phyloP scores from a whole-genome alignment of 768 basidiomycete species.

The Trametes coccinea region DNA sequence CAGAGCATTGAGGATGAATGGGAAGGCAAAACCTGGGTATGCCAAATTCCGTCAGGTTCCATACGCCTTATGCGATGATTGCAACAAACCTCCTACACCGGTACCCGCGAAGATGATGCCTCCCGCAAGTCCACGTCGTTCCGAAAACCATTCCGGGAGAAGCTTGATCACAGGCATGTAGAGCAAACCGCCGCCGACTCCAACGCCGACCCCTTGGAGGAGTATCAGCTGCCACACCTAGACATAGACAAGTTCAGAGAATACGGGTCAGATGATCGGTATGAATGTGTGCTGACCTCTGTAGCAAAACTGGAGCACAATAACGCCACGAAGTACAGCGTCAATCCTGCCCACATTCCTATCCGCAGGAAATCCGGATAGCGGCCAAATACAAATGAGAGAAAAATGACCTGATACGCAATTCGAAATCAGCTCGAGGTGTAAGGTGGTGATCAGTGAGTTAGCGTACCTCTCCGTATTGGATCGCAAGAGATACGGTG shows the following conservation, averaged over 20 bases:
- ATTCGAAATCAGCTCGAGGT: no score
- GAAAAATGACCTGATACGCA: constrained; percentile 1
- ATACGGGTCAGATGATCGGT: not conserved
- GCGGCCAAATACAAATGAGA: constrained; percentile 13
- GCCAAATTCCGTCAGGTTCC: not conserved
- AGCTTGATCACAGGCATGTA: constrained; percentile 19
- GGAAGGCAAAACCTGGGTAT: constrained; percentile 21
- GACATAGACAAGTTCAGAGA: no score
- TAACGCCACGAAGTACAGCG: constrained; percentile 8
- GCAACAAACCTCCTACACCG: constrained; percentile 14
- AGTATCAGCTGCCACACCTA: constrained; percentile 25
- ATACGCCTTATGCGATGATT: not conserved
- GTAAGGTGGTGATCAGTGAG: not conserved
- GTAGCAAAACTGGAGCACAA: constrained; percentile 24
- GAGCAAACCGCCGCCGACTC: constrained; percentile 22
- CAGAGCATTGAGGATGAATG: constrained; percentile 20
- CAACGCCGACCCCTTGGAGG: constrained; percentile 23
- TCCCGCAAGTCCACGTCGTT: constrained; percentile 22
- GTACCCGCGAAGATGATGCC: constrained; percentile 25
- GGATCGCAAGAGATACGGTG: constrained; percentile 20
- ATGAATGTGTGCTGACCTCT: constrained; percentile 2
- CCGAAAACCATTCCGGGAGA: constrained; percentile 25
- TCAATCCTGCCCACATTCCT: constrained; percentile 19
- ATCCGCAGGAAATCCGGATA: constrained; percentile 18
- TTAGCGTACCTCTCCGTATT: constrained; percentile 23